Evolutionary conservation across 2,329 filamentous ascomycete genomes (phyloP).

Genomic region (Aspergillus japonicus): DNA sequence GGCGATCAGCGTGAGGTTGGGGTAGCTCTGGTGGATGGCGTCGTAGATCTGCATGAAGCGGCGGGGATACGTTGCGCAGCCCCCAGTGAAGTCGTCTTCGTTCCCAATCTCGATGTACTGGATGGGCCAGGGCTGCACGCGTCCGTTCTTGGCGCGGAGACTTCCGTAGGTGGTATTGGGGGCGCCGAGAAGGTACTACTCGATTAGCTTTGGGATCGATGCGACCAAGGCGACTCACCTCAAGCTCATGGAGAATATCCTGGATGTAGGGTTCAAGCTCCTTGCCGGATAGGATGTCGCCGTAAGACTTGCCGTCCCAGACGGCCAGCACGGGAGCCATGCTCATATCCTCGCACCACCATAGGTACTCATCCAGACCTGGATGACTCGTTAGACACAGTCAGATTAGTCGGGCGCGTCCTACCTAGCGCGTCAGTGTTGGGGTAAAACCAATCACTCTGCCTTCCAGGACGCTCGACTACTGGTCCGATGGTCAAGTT

Average conservation of each 20-base stretch:
- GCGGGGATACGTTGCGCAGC: slow-evolving; percentile 50
- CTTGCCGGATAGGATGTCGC: slow-evolving; percentile 48
- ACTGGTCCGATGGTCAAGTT: slow-evolving; percentile 45
- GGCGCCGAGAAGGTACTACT: slow-evolving; percentile 56
- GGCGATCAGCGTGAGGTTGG: slow-evolving; percentile 56
- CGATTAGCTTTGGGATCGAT: background rate
- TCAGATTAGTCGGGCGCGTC: background rate
- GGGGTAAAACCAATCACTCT: slow-evolving; percentile 58
- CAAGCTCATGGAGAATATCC: slow-evolving; percentile 61
- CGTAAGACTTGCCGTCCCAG: slow-evolving; percentile 56
- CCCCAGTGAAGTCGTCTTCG: slow-evolving; percentile 62
- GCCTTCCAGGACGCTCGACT: slow-evolving; percentile 52
- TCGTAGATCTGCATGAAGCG: slow-evolving; percentile 61
- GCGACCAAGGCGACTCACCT: slow-evolving; percentile 30
- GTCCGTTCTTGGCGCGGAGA: slow-evolving; percentile 57
- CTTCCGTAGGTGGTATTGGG: slow-evolving; percentile 56
- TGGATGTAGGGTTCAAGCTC: slow-evolving; percentile 59
- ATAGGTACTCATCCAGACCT: slow-evolving; percentile 57
- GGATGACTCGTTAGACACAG: background rate
- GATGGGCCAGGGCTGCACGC: slow-evolving; percentile 59
- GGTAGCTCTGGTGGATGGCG: slow-evolving; percentile 56
- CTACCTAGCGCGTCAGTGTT: slow-evolving; percentile 61
- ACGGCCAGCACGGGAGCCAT: slow-evolving; percentile 58
- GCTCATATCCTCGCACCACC: slow-evolving; percentile 61
- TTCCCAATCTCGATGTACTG: slow-evolving; percentile 66